Conservation (phyloP, 1,284 basidiomycete species). For the Ganoderma meredithae region DNA sequence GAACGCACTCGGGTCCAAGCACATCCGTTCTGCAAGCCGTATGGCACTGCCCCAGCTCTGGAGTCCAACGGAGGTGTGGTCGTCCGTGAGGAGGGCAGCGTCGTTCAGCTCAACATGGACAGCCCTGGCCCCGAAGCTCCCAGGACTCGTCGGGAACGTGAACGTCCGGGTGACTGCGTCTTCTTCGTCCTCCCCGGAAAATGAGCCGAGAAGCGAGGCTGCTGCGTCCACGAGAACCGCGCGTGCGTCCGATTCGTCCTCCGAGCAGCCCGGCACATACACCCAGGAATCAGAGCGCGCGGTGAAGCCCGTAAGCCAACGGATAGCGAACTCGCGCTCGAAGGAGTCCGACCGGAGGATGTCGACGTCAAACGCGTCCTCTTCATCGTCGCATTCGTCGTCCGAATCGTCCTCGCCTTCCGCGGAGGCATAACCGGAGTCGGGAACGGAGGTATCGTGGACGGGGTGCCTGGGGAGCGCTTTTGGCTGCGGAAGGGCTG, state of each 20-base stretch:
- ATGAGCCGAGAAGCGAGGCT: slow-evolving; percentile 63
- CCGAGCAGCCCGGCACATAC: slow-evolving; percentile 35
- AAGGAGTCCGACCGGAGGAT: slow-evolving; percentile 56
- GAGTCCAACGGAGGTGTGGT: slow-evolving; percentile 85
- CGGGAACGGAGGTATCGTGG: slow-evolving; percentile 53
- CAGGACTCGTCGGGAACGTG: slow-evolving; percentile 47
- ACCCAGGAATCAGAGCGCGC: slow-evolving; percentile 64
- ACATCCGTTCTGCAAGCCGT: slow-evolving; percentile 76
- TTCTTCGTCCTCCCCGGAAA: slow-evolving; percentile 50
- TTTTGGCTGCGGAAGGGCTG: slow-evolving; percentile 20
- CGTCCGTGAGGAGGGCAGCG: slow-evolving; percentile 69
- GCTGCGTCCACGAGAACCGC: slow-evolving; percentile 57
- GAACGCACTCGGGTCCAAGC: slow-evolving; percentile 59
- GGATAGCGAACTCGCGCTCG: slow-evolving; percentile 61
- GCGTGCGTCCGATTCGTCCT: slow-evolving; percentile 46
- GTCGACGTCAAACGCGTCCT: slow-evolving; percentile 45
- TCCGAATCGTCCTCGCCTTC: slow-evolving; percentile 57
- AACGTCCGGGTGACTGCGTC: slow-evolving; percentile 61
- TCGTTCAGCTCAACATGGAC: slow-evolving; percentile 77
- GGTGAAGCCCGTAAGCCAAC: slow-evolving; percentile 70
- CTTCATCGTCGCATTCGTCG: slow-evolving; percentile 40
- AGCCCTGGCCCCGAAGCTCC: slow-evolving; percentile 9
- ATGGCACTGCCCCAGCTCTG: slow-evolving; percentile 91
- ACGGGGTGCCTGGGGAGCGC: slow-evolving; percentile 40
- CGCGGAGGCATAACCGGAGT: slow-evolving; percentile 72